These are phyloP conservation scores for Chaetomium tenue DNA, from an alignment of 495 filamentous ascomycete genomes.

Conservation along the genomic window DNA sequence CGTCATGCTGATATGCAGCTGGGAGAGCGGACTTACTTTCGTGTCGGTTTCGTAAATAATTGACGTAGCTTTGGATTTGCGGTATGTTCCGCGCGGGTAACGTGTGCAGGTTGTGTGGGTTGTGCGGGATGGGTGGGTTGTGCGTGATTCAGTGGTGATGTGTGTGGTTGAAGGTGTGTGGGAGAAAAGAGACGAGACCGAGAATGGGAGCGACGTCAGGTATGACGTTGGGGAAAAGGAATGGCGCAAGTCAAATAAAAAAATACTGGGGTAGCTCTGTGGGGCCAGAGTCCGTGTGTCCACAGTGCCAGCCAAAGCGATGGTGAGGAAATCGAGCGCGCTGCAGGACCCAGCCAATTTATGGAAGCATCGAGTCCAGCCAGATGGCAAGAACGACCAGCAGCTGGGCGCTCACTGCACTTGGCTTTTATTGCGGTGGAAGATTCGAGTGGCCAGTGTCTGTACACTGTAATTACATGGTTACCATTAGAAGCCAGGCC, in stretches of 20 bases:
- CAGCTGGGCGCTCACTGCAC: background rate
- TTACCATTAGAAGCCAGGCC: background rate
- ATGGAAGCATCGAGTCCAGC: background rate
- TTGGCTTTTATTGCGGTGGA: background rate
- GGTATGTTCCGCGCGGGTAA: background rate
- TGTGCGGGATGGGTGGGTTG: too few relatives aligned
- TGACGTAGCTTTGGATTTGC: conserved; percentile 28
- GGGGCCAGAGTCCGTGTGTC: conserved; percentile 13
- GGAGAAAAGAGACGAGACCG: conserved; percentile 32
- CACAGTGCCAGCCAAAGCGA: conserved; percentile 7
- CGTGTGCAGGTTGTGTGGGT: too few relatives aligned
- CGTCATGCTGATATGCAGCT: conserved; percentile 33
- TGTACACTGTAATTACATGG: background rate
- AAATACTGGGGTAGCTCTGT: conserved; percentile 32
- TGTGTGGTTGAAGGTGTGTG: conserved; percentile 18
- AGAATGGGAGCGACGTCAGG: conserved; percentile 41
- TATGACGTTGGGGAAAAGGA: conserved; percentile 42
- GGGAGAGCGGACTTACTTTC: conserved; percentile 14
- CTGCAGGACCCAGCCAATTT: conserved; percentile 10
- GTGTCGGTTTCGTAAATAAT: conserved; percentile 24
- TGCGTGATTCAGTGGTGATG: too few relatives aligned
- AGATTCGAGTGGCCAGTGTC: background rate
- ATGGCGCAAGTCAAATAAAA: conserved; percentile 39
- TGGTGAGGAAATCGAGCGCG: background rate
- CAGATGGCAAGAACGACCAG: conserved; percentile 9